Evolutionary conservation across 2,329 filamentous ascomycete species (phyloP).

Genomic region (Trichoderma asperellum): DNA sequence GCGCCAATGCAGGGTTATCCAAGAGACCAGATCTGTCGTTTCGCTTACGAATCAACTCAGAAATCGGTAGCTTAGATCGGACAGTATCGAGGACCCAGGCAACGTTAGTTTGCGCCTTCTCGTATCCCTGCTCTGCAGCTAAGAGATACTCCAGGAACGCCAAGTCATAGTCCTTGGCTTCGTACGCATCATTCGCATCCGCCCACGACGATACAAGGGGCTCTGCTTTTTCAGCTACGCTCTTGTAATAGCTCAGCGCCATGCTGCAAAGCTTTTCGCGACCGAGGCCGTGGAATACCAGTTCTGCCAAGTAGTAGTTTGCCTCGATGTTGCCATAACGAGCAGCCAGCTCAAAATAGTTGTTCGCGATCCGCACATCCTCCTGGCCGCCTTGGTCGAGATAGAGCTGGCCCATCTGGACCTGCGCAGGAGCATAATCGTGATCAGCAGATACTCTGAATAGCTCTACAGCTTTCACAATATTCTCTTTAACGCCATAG

Average conservation of each 20-base stretch:
- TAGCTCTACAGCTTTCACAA: conserved; percentile 71
- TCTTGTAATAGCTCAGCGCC: conserved; percentile 82
- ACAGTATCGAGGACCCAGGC: conserved; percentile 81
- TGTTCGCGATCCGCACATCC: conserved; percentile 75
- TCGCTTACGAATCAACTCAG: conserved; percentile 53
- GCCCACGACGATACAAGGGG: conserved; percentile 75
- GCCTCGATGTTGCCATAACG: conserved; percentile 84
- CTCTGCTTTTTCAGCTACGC: conserved; percentile 74
- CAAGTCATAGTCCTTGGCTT: conserved; percentile 75
- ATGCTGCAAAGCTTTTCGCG: conserved; percentile 77
- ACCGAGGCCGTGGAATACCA: conserved; percentile 79
- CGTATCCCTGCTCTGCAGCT: conserved; percentile 91
- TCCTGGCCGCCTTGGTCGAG: conserved; percentile 75
- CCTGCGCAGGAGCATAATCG: conserved; percentile 78
- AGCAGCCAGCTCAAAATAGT: conserved; percentile 86
- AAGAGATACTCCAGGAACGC: conserved; percentile 82
- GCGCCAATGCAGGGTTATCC: conserved; percentile 64
- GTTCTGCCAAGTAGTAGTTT: conserved; percentile 89
- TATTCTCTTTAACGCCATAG: conserved; percentile 70
- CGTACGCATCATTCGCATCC: conserved; percentile 83
- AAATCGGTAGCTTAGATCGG: conserved; percentile 51
- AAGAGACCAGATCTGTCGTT: conserved; percentile 45
- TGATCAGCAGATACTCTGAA: conserved; percentile 82
- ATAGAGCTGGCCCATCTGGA: conserved; percentile 80
- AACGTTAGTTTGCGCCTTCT: conserved; percentile 86